A percentile compares a stretch with the other conserved stretches of the same genome.
These are phyloP conservation scores for Phascolomyces articulosus DNA, from an alignment of 371 early-diverging fungal species.

Conservation along the genomic window DNA sequence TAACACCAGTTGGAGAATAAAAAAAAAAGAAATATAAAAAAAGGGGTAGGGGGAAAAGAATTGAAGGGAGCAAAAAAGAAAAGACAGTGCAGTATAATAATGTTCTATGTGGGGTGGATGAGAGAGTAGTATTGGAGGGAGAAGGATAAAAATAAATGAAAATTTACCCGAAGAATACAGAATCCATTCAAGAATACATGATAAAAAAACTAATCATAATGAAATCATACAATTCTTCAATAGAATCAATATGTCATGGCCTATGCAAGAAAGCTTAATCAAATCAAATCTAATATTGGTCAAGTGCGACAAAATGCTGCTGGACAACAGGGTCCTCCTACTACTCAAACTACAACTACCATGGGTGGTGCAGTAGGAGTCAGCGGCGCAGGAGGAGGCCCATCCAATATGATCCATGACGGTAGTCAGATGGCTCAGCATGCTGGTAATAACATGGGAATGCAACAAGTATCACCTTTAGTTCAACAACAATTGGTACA, in stretches of 20 bases:
- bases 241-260: conserved; percentile 47
- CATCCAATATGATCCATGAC: conserved; percentile 34
- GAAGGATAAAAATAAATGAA: not conserved
- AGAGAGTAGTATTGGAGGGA: no score
- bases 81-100: no score
- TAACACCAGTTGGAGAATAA: not conserved
- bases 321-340: conserved; percentile 10
- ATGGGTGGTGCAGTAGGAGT: conserved; percentile 15
- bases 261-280: conserved; percentile 39
- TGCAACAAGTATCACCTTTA: conserved; percentile 46
- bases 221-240: not conserved
- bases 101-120: no score
- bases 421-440: conserved; percentile 26
- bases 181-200: no score
- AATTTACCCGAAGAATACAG: conserved; percentile 9
- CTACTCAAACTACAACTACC: no score
- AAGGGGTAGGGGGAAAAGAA: not conserved
- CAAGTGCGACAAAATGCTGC: conserved; percentile 19
- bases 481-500: conserved; percentile 45
- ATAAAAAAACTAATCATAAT: no score
- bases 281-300: conserved; percentile 38
- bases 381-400: not conserved
- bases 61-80: no score
- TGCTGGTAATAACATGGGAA: conserved; percentile 16
- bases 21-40: not conserved